Conservation (phyloP, 148 eudicot genomes). For the Fagopyrum tataricum region DNA sequence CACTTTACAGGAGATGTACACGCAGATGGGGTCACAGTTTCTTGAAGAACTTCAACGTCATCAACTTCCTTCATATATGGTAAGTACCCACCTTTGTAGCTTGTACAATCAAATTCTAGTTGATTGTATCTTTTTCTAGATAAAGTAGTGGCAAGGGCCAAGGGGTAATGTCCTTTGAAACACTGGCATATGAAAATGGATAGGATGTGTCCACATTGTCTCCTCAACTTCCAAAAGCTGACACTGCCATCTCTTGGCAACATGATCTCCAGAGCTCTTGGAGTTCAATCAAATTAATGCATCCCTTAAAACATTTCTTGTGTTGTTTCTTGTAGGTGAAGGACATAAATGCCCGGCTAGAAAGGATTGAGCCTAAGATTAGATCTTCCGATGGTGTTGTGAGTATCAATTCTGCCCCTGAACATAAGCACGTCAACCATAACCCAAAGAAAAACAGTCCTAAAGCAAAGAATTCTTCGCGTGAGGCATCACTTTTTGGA, state of each 20-base stretch:
- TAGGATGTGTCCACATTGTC: neutral
- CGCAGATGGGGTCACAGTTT: constrained; percentile 84
- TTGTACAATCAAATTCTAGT: neutral
- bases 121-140: neutral
- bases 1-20: constrained; percentile 78
- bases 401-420: constrained; percentile 37
- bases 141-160: neutral
- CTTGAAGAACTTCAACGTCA: constrained; percentile 86
- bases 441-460: constrained; percentile 84
- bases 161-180: neutral
- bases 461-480: constrained; percentile 62
- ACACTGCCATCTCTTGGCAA: neutral
- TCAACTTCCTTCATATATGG: constrained; percentile 79
- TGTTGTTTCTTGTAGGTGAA: constrained; percentile 44
- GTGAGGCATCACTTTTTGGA: constrained; percentile 86
- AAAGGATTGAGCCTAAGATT: constrained; percentile 78
- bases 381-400: constrained; percentile 54
- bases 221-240: constrained; percentile 1
- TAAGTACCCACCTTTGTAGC: constrained; percentile 15
- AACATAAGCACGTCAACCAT: constrained; percentile 38
- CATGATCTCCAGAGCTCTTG: neutral
- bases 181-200: neutral
- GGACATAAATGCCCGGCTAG: constrained; percentile 84
- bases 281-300: neutral
- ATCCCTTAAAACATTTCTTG: neutral